phyloP scores from a whole-genome alignment of 176 grass and related monocot genomes.

The Triticum timopheevii region DNA sequence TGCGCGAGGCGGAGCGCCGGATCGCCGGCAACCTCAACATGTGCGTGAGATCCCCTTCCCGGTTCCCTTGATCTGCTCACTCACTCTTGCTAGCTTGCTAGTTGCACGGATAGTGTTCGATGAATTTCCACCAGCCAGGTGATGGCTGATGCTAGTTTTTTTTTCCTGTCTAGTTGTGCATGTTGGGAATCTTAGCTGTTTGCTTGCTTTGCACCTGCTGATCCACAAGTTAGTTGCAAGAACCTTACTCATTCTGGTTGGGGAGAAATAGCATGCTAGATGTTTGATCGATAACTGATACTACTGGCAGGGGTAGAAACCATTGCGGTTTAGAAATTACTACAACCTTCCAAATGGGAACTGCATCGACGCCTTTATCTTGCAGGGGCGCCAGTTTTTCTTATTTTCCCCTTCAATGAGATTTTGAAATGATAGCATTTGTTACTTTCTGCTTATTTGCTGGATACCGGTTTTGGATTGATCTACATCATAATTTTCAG shows the following conservation, averaged over 20 bases:
- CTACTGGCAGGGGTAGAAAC: too few relatives aligned
- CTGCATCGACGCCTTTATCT: not conserved
- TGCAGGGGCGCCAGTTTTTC: not conserved
- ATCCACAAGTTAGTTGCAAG: not conserved
- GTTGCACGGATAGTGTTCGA: not conserved
- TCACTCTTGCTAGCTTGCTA: not conserved
- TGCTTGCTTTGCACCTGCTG: slow-evolving; percentile 1
- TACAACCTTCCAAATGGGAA: too few relatives aligned
- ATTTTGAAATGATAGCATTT: not conserved
- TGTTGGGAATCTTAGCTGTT: not conserved
- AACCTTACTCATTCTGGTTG: not conserved
- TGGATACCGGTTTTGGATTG: not conserved
- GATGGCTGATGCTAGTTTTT: not conserved
- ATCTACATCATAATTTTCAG: not conserved
- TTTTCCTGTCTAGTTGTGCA: too few relatives aligned
- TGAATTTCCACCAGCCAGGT: not conserved
- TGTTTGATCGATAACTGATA: not conserved
- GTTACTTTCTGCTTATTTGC: not conserved
- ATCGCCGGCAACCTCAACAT: slow-evolving; percentile 86
- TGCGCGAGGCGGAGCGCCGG: slow-evolving; percentile 81
- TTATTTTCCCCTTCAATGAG: too few relatives aligned
- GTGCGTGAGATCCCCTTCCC: slow-evolving; percentile 58
- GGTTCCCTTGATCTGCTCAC: not conserved
- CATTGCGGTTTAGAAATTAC: too few relatives aligned
- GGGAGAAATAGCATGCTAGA: not conserved